A percentile compares a stretch with the other conserved stretches of the same genome.
Evolutionary conservation across 2,329 filamentous ascomycete species (phyloP).

Genomic region (Fusarium decemcellulare): DNA sequence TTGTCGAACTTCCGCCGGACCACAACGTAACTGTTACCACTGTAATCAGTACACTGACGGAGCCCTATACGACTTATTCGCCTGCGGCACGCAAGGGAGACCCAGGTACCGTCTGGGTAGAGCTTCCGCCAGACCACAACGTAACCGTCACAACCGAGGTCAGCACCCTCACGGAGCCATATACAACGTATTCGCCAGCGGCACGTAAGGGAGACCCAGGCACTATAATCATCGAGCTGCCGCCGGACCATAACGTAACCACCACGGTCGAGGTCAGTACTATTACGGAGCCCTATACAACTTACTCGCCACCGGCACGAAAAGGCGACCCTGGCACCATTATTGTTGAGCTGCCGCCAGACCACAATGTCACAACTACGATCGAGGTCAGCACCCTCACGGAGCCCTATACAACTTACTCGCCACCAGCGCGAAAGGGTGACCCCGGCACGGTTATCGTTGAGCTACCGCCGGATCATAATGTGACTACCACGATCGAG

Average conservation of each 20-base stretch:
- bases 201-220: constrained; percentile 17
- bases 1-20: constrained; percentile 21
- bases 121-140: constrained; percentile 22
- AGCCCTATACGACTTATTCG: neutral
- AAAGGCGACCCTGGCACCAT: constrained; percentile 15
- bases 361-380: constrained; percentile 25
- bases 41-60: neutral
- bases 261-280: too few relatives aligned
- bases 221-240: too few relatives aligned
- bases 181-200: constrained; percentile 18
- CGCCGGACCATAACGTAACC: too few relatives aligned
- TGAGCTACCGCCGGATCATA: constrained; percentile 23
- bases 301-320: neutral
- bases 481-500: constrained; percentile 20
- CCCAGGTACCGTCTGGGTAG: neutral
- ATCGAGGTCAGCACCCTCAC: neutral
- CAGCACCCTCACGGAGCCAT: constrained; percentile 16
- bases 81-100: neutral
- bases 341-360: constrained; percentile 17
- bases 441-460: neutral
- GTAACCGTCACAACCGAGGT: constrained; percentile 18
- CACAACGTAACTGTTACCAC: constrained; percentile 23
- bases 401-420: neutral
- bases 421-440: neutral
- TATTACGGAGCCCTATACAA: neutral